These are phyloP conservation scores for Diplosphaera chodatii DNA, from an alignment of 139 green algal genomes.

Conservation along the genomic window DNA sequence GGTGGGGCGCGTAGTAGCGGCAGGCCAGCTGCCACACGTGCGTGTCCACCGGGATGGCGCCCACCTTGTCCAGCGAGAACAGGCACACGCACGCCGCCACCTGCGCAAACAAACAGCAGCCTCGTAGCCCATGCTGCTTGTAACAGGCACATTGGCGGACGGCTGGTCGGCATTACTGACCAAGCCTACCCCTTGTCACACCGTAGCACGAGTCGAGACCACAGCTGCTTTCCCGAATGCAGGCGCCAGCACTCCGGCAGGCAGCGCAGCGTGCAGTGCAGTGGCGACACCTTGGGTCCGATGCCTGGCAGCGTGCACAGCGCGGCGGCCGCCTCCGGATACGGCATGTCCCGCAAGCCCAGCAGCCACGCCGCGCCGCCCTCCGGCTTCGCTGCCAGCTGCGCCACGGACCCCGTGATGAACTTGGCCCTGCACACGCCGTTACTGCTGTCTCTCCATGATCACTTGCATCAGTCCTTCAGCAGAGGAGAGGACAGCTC, in stretches of 20 bases:
- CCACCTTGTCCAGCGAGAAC: conserved; percentile 90
- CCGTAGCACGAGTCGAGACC: too few relatives aligned
- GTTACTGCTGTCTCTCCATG: too few relatives aligned
- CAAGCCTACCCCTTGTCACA: too few relatives aligned
- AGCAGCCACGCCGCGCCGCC: conserved; percentile 71
- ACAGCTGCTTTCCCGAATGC: too few relatives aligned
- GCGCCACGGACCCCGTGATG: conserved; percentile 55
- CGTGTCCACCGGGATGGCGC: conserved; percentile 89
- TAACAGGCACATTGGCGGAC: too few relatives aligned
- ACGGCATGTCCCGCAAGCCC: conserved; percentile 43
- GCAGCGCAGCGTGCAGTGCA: too few relatives aligned
- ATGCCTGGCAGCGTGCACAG: conserved; percentile 79
- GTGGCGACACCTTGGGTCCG: conserved; percentile 85
- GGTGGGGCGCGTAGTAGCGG: conserved; percentile 64
- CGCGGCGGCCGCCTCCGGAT: conserved; percentile 56
- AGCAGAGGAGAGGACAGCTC: too few relatives aligned
- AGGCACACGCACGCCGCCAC: conserved; percentile 86
- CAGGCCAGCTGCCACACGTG: conserved; percentile 88
- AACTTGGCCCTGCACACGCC: conserved; percentile 82
- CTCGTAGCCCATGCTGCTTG: too few relatives aligned
- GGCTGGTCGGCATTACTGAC: too few relatives aligned
- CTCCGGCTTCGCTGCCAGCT: conserved; percentile 51
- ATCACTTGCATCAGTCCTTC: too few relatives aligned
- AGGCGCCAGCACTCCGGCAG: too few relatives aligned
- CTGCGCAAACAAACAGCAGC: too few relatives aligned